A percentile compares a stretch with the other conserved stretches of the same genome.
These are phyloP conservation scores for Clavariopsis aquatica DNA, from an alignment of 495 filamentous ascomycete genomes.

Conservation along the genomic window DNA sequence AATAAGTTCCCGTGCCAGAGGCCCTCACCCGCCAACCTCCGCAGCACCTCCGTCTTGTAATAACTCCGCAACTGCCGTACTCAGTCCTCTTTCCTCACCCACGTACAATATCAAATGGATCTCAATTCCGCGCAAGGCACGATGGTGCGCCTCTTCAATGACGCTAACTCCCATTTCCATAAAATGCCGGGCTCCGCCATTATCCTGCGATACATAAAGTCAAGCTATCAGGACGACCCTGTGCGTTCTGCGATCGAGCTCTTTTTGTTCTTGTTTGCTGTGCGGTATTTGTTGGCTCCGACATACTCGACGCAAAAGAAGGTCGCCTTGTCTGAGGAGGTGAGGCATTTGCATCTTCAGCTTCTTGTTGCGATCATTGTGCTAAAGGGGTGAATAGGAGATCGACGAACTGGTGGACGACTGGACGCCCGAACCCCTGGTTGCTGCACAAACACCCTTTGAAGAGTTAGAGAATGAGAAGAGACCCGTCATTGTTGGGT, in stretches of 20 bases:
- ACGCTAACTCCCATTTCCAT: constrained; percentile 59
- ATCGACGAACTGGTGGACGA: constrained; percentile 97
- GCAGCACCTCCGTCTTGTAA: neutral
- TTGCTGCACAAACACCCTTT: constrained; percentile 65
- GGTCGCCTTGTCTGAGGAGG: constrained; percentile 83
- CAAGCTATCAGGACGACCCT: constrained; percentile 96
- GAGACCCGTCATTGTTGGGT: constrained; percentile 85
- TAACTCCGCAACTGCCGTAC: neutral
- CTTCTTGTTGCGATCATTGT: neutral
- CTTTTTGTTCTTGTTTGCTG: constrained; percentile 91
- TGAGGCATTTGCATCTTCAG: constrained; percentile 36
- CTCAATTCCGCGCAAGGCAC: constrained; percentile 28
- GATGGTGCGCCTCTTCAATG: constrained; percentile 29
- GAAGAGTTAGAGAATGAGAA: constrained; percentile 84
- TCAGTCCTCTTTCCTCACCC: neutral
- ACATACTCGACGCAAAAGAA: constrained; percentile 85
- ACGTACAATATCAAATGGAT: constrained; percentile 24
- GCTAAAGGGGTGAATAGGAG: constrained; percentile 56
- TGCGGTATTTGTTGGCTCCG: constrained; percentile 87
- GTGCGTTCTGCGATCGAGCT: constrained; percentile 91
- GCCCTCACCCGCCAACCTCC: neutral
- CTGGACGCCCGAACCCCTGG: constrained; percentile 93
- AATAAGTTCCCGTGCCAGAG: no score
- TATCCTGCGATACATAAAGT: constrained; percentile 89
- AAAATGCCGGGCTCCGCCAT: constrained; percentile 92